phyloP scores from a whole-genome alignment of 768 basidiomycete genomes.

The Collybiopsis luxurians region DNA sequence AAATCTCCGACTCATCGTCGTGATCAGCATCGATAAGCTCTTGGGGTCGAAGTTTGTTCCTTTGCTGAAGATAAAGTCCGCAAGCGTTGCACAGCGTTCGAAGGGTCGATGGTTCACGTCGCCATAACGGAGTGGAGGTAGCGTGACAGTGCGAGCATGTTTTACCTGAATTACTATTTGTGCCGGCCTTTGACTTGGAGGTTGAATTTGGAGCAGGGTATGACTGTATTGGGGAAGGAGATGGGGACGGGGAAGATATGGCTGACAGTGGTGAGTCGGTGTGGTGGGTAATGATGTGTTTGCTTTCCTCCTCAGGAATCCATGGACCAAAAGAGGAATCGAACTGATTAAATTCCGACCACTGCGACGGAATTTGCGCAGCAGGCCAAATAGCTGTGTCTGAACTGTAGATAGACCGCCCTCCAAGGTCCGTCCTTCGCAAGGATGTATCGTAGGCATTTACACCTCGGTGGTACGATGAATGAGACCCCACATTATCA shows the following conservation, averaged over 20 bases:
- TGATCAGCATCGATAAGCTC: slow-evolving; percentile 15
- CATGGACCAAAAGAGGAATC: neutral
- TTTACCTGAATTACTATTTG: neutral
- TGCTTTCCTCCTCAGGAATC: neutral
- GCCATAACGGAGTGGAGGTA: slow-evolving; percentile 14
- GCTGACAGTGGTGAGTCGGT: slow-evolving; percentile 2
- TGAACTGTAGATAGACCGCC: neutral
- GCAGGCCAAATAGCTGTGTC: neutral
- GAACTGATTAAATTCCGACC: neutral
- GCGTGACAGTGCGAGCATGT: slow-evolving; percentile 13
- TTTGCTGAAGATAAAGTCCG: slow-evolving; percentile 14
- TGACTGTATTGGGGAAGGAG: neutral
- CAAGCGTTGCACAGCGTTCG: slow-evolving; percentile 15
- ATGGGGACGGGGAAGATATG: slow-evolving; percentile 10
- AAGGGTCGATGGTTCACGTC: slow-evolving; percentile 12
- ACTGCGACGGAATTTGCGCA: neutral
- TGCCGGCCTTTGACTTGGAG: neutral
- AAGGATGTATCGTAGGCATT: neutral
- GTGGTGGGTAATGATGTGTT: neutral
- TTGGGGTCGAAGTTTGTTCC: slow-evolving; percentile 14
- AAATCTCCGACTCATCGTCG: slow-evolving; percentile 7
- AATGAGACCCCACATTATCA: neutral
- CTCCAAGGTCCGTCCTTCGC: neutral
- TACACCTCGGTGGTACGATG: neutral
- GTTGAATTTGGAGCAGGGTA: neutral